Base-by-base conservation (phyloP, 495 filamentous ascomycete species). In the Hypoxylon cercidicola region DNA sequence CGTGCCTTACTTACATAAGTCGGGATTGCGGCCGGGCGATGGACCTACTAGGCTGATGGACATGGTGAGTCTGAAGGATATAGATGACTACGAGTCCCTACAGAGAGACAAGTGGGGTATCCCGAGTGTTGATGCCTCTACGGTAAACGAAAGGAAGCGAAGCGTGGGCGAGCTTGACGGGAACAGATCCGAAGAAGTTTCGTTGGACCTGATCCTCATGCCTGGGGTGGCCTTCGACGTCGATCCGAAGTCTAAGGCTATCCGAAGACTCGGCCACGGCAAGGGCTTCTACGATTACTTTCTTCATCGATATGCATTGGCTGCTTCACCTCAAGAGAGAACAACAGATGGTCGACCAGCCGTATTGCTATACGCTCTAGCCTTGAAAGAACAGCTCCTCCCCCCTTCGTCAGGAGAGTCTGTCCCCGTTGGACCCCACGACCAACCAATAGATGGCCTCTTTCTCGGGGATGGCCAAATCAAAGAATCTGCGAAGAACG, bases 241-340 rank as follows among this genome's bases (percentile, higher is more conserved):
- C 11, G 82, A 80, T 30, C 76, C 79, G 28, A 55, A 72, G 7
- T 73, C 55, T 55, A 78, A 77, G 13, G 68, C 52, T 46, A 86
- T 94, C 54, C 84, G 88, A 64, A 82, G 95, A 71, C 81, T 97
- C 10, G 95, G 95, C 8, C 96, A 99, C 81, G 95, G 95, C 51
- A 97, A 91, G 81, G 95, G 96, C 44, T 99, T 93, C 77, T 99
- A 98, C 84, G 95, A 99, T 77, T 88, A 86, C 78, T 99, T 96
- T 75, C 76, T 99, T 73, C 82, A 88, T 58, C 85, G 87, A 68
- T 96, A 93, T 77, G 78, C 78, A 65, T 72, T 58, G 72, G 74
- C 54, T 75, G 73, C 56, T 76, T 74, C 60, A 69, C 75, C 65
- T 61, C 74, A 70, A 70, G 75, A 79, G 53, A 80, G 78, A 57